Base-by-base conservation (phyloP, 164 flowering plant species). In the Tinospora cordifolia region DNA sequence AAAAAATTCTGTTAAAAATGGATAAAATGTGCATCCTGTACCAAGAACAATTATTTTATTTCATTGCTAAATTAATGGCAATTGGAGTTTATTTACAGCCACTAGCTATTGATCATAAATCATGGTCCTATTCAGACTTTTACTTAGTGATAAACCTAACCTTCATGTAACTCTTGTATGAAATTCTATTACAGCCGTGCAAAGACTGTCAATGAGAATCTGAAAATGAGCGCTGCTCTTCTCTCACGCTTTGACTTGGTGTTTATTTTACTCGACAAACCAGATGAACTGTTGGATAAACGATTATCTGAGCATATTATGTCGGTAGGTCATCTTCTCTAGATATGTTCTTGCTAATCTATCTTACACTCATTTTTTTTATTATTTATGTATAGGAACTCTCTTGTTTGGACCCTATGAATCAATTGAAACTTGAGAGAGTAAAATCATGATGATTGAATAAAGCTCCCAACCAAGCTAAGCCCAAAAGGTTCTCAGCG, bases 211-310 rank as follows among this genome's bases (percentile, higher is more conserved):
- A 95, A 95, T 68, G 99, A 95, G 73, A 95, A 95, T 76, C 73
- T 95, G 84, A 95, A 92, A 83, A 92, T 95, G 93, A 91, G 83
- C 80, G 88, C 91, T 75, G 93, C 99, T 76, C 90, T 95, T 25
- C 96, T 95, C 69, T 92, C 99, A 21, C 85, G 99, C 59, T 95
- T 95, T 81, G 99, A 95, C 84, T 80, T 95, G 86, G 96, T 92
- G 74, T 95, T 92, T 83, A 95, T 95, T 73, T 85, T 95, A 76
- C 94, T 95, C 9, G 99, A 95, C 78, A 84, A 81, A 79, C 99
- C 97, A 72, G 87, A 92, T 85, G 98, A 92, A 79, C 68, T 85
- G 59, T 78, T 87, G 83, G 99, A 95, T 73, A 95, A 90, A 83
- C 83, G 84, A 69, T 83, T 95, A 2, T 91, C 99, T 0, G 98